Evolutionary conservation across 2,329 filamentous ascomycete species (phyloP).

Genomic region (Bipolaris sorokiniana): DNA sequence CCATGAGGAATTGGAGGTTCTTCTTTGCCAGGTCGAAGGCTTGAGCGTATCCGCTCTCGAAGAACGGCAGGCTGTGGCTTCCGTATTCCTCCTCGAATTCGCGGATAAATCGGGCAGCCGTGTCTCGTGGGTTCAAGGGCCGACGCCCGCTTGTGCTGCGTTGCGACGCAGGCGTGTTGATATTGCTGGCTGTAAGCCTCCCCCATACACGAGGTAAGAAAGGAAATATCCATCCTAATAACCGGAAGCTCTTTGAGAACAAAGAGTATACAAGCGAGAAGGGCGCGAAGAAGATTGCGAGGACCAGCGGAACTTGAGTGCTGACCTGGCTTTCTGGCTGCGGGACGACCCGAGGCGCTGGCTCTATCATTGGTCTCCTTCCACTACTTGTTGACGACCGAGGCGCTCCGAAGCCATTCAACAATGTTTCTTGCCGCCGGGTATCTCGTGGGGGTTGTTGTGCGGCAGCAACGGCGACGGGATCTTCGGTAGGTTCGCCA

Average conservation of each 20-base stretch:
- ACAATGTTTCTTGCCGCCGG: slow-evolving; percentile 74
- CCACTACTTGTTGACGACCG: slow-evolving; percentile 42
- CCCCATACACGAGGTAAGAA: slow-evolving; percentile 73
- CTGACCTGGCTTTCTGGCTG: slow-evolving; percentile 69
- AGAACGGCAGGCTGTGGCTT: slow-evolving; percentile 72
- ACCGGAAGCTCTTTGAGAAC: slow-evolving; percentile 70
- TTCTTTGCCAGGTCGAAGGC: slow-evolving; percentile 88
- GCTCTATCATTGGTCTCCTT: slow-evolving; percentile 58
- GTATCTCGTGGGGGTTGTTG: slow-evolving; percentile 65
- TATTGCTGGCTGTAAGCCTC: slow-evolving; percentile 57
- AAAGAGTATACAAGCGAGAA: slow-evolving; percentile 79
- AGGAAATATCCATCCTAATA: slow-evolving; percentile 78
- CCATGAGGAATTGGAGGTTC: slow-evolving; percentile 89
- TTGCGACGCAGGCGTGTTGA: slow-evolving; percentile 49
- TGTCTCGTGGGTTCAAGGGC: slow-evolving; percentile 82
- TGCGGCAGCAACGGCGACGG: slow-evolving; percentile 73
- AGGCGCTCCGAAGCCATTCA: slow-evolving; percentile 55
- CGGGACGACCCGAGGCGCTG: slow-evolving; percentile 85
- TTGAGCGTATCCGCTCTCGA: slow-evolving; percentile 89
- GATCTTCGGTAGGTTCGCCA: slow-evolving; percentile 80
- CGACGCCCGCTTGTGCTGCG: slow-evolving; percentile 72
- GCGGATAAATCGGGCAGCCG: slow-evolving; percentile 83
- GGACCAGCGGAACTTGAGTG: slow-evolving; percentile 74
- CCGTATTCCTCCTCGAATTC: slow-evolving; percentile 97
- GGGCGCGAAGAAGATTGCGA: slow-evolving; percentile 80